Evolutionary conservation across 208 protist genomes (phyloP), one percentile per base, ranked within the genome.

Genomic region (Leptomonas pyrrhocoris): DNA sequence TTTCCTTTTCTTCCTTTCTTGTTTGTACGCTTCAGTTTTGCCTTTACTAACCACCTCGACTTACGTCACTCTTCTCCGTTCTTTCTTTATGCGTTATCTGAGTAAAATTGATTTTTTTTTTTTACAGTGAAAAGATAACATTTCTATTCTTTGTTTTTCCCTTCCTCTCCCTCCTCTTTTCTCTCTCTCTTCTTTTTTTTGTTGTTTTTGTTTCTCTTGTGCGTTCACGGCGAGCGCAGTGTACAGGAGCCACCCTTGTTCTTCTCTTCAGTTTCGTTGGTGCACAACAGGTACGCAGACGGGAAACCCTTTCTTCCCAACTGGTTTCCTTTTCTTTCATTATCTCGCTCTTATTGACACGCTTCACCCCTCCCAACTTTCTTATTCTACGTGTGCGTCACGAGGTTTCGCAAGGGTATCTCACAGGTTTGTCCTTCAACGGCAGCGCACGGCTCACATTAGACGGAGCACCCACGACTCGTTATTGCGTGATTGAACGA

Each of bases 71-170:
- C 13, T 27, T 45, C 18, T 21, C 38, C 38, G 49, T 15, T 25
- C 31, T 36, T 49, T 51, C n/a, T 51, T 65, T 65, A 36, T 21
- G 31, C n/a, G 11, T 27, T 57, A 38, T 68, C 49, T 45, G 56
- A 9, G 21, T 31, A 21, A 38, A 34, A 34, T 48, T 62, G n/a
- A 12, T 9, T 38, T 62, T 25, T 48, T 38, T 9, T 38, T 62
- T 25, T 48, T 38, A 48, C 25, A 45, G 57, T 50, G 57, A 50
- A 62, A 50, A 50, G 57, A 15, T 65, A 49, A 49, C 30, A 9
- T 5, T 31, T 57, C 3, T 68, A 25, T 58, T 58, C 34, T 53
- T 34, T 45, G 34, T 19, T 18, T 25, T 55, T 16, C 38, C 23
- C 16, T 40, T 43, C 2, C 53, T 55, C 43, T 55, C 30, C 34